A percentile compares a stretch with the other conserved stretches of the same genome.
These are phyloP conservation scores for Nymphaea colorata DNA, from an alignment of 164 flowering plant genomes.

Conservation along the genomic window DNA sequence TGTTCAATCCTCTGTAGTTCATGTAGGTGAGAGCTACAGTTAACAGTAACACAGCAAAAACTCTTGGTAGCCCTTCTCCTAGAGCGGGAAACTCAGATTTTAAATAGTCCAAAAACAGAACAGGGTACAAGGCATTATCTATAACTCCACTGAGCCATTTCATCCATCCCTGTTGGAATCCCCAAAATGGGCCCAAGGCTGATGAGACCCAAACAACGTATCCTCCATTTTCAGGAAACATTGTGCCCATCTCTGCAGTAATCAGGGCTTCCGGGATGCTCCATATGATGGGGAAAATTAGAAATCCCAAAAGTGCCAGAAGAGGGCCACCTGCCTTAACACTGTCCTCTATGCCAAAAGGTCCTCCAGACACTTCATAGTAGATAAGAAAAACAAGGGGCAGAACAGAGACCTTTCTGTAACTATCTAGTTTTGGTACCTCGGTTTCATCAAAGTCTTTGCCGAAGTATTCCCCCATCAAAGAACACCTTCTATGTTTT, in stretches of 20 bases:
- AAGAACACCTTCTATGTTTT: constrained; percentile 15
- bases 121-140: constrained; percentile 54
- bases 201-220: constrained; percentile 56
- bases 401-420: constrained; percentile 33
- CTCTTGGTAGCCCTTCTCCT: constrained; percentile 27
- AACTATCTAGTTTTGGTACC: constrained; percentile 14
- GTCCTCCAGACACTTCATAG: constrained; percentile 60
- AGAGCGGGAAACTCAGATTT: constrained; percentile 29
- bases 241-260: constrained; percentile 55
- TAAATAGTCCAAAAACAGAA: constrained; percentile 44
- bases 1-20: constrained; percentile 44
- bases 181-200: constrained; percentile 50
- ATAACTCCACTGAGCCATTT: constrained; percentile 66
- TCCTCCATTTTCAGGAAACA: constrained; percentile 60
- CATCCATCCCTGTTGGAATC: constrained; percentile 60
- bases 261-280: constrained; percentile 51
- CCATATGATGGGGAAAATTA: constrained; percentile 50
- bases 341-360: constrained; percentile 48
- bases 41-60: constrained; percentile 18
- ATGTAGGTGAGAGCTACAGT: constrained; percentile 34
- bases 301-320: constrained; percentile 39
- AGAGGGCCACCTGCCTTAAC: constrained; percentile 54
- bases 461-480: constrained; percentile 25
- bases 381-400: constrained; percentile 51
- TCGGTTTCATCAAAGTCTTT: constrained; percentile 17